Base-by-base conservation (phyloP, 1,284 basidiomycete genomes). In the Xanthoconium separans region DNA sequence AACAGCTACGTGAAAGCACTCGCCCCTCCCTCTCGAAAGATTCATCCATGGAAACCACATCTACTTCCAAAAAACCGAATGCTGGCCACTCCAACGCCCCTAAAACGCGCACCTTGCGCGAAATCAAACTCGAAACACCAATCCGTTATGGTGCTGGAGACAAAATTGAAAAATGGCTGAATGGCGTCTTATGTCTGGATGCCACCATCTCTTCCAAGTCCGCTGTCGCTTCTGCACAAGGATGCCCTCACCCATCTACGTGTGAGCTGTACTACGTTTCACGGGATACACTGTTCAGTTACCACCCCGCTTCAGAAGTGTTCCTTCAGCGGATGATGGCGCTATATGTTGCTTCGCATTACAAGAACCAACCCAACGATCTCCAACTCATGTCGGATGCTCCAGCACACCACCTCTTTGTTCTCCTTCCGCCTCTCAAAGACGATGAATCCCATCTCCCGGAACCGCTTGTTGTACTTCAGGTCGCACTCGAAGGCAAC, bases 281-380 rank as follows among this genome's bases (percentile, higher is more conserved):
- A 66, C 82, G 97, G 39, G 97, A 99, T 70, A 98, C 97, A 0
- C 78, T 99, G 36, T 99, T 99, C 81, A 93, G 89, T 63, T 99
- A 90, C 75, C 95, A 99, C 70, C 93, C 96, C 1, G 96, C 95
- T 5, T 95, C 92, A 6, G 97, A 99, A 72, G 82, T 91, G 20
- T 99, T 99, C 77, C 79, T 99, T 42, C 97, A 99, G 73, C 85
- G 95, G 44, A 95, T 99, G 90, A 98, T 98, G 95, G 90, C 93
- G 6, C 80, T 99, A 2, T 99, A 98, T 72, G 95, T 99, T 50
- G 92, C 96, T 1, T 90, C 87, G 47, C 97, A 99, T 73, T 99
- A 99, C 80, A 99, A 99, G 74, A 99, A 99, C 73, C 93, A 95
- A 68, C 97, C 97, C 20, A 99, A 99, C 70, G 97, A 99, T 70